These are phyloP conservation scores for Vicia sativa DNA, from an alignment of 306 rosid species.

Conservation along the genomic window DNA sequence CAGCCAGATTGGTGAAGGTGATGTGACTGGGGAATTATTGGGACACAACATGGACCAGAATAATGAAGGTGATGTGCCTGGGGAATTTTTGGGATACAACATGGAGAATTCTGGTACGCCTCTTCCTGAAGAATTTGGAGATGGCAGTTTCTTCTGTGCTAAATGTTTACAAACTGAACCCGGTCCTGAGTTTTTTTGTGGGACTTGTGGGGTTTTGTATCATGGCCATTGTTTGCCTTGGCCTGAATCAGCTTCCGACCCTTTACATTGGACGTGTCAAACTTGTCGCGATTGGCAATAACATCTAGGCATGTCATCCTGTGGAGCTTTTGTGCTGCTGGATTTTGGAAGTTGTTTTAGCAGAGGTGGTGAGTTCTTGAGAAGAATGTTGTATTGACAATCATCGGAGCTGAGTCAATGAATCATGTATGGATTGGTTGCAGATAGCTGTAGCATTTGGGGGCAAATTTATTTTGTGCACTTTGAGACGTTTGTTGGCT, in stretches of 20 bases:
- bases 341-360: slow-evolving; percentile 34
- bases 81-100: slow-evolving; percentile 50
- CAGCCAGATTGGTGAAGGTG: slow-evolving; percentile 19
- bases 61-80: slow-evolving; percentile 56
- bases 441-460: slow-evolving; percentile 24
- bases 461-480: slow-evolving; percentile 17
- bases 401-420: slow-evolving; percentile 1
- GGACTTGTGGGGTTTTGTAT: slow-evolving; percentile 63
- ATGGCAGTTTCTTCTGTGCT: slow-evolving; percentile 43
- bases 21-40: slow-evolving; percentile 49
- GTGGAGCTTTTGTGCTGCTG: slow-evolving; percentile 17
- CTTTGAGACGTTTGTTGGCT: slow-evolving; percentile 30
- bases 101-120: slow-evolving; percentile 41
- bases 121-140: slow-evolving; percentile 44
- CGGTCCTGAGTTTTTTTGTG: slow-evolving; percentile 72
- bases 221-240: slow-evolving; percentile 77
- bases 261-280: slow-evolving; percentile 70
- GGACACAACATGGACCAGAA: slow-evolving; percentile 48
- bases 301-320: slow-evolving; percentile 26
- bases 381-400: slow-evolving; percentile 4
- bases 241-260: slow-evolving; percentile 48
- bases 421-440: slow-evolving; percentile 13
- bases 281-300: slow-evolving; percentile 80
- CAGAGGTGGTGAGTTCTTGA: slow-evolving; percentile 5
- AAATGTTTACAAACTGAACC: slow-evolving; percentile 63